Conservation (phyloP, 352 stramenopile genomes). For the Pythium angustatum region DNA sequence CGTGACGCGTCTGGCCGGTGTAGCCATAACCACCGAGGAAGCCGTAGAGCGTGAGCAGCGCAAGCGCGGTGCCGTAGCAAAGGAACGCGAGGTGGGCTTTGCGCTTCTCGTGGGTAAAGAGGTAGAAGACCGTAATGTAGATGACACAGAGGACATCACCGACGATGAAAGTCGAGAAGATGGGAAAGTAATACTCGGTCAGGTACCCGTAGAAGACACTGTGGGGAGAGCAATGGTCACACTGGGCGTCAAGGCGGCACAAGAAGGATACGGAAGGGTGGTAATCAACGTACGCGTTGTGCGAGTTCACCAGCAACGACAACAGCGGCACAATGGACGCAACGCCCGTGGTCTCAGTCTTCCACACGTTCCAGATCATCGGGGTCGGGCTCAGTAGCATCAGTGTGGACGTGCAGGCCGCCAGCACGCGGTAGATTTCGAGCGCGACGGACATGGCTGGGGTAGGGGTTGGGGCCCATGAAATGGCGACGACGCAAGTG, state of each 20-base stretch:
- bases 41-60: conserved; percentile 40
- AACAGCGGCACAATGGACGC: conserved; percentile 42
- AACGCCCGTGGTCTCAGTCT: conserved; percentile 38
- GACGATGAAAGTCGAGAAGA: conserved; percentile 49
- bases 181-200: conserved; percentile 43
- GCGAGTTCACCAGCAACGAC: conserved; percentile 38
- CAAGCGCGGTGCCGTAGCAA: conserved; percentile 23
- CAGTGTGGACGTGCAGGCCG: conserved; percentile 30
- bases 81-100: conserved; percentile 38
- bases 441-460: conserved; percentile 9
- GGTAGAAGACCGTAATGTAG: conserved; percentile 58
- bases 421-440: conserved; percentile 29
- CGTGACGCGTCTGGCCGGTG: conserved; percentile 34
- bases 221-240: background rate
- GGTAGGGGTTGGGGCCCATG: background rate
- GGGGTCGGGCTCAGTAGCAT: conserved; percentile 49
- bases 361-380: conserved; percentile 36
- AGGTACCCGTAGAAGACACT: conserved; percentile 46
- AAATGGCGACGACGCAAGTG: background rate
- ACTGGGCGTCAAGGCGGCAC: background rate
- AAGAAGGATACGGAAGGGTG: background rate
- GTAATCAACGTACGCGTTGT: conserved; percentile 25
- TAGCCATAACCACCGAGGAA: conserved; percentile 38
- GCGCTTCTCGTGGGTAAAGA: conserved; percentile 39
- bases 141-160: conserved; percentile 38